Conservation (phyloP, 257 asterid species). For the Linderniella brevidens region DNA sequence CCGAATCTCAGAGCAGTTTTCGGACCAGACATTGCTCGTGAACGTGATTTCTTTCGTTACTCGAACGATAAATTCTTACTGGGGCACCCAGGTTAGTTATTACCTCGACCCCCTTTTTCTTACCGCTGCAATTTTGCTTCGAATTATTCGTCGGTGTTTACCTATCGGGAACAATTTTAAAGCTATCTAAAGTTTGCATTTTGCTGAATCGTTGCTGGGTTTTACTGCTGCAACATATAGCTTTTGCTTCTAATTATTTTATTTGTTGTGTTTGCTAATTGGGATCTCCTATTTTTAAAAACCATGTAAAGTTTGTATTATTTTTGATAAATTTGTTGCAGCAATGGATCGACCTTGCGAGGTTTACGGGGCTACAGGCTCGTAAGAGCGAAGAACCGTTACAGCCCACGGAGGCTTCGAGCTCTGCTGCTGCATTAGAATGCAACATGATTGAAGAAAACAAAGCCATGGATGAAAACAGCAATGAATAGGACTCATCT, state of each 20-base stretch:
- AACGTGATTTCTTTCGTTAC: constrained; percentile 71
- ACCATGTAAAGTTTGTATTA: background rate
- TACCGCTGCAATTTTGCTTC: too few relatives aligned
- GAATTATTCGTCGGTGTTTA: too few relatives aligned
- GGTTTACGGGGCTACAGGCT: constrained; percentile 70
- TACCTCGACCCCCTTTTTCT: too few relatives aligned
- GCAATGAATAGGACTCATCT: too few relatives aligned
- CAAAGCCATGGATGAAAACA: constrained; percentile 22
- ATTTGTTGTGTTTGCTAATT: constrained; percentile 2
- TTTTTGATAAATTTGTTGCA: constrained; percentile 16
- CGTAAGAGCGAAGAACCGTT: constrained; percentile 25
- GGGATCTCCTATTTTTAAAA: constrained; percentile 13
- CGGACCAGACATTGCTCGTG: constrained; percentile 58
- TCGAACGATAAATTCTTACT: constrained; percentile 86
- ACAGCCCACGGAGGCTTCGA: constrained; percentile 21
- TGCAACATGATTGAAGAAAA: constrained; percentile 38
- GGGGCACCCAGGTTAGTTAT: constrained; percentile 78
- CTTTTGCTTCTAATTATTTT: background rate
- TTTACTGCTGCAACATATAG: too few relatives aligned
- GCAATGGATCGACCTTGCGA: constrained; percentile 98
- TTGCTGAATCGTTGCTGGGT: too few relatives aligned
- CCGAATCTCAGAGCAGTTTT: constrained; percentile 60
- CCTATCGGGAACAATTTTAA: too few relatives aligned
- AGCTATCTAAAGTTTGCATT: too few relatives aligned
- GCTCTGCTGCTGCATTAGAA: constrained; percentile 24